Evolutionary conservation across 2,329 filamentous ascomycete species (phyloP), one percentile per base, ranked within the genome.

Genomic region (Aspergillus texensis): DNA sequence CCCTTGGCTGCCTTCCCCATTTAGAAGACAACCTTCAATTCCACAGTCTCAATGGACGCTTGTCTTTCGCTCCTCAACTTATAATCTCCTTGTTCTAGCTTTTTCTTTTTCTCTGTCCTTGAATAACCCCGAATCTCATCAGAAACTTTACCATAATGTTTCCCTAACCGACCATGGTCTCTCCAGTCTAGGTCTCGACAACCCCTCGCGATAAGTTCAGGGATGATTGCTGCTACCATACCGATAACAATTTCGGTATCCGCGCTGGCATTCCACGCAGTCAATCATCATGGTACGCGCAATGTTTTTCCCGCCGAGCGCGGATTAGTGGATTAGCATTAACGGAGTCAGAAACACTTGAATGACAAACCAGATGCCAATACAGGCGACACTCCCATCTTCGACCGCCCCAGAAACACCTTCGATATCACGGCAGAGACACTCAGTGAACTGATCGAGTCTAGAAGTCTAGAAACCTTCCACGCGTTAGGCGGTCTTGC

Each of bases 401-500:
- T 32, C 16, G 16, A 53, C 4, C 19, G 2, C 50, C 73, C 45
- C 21, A 24, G 12, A 16, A 95, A 94, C 74, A 89, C 89, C 0
- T 96, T 96, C 72, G 92, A 91, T n/a, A 96, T 92, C 74, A 86
- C 88, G 3, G 71, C 71, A 14, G 93, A 92, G n/a, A 89, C 94
- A 71, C 83, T 96, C 67, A 89, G 87, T 69, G 95, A 94, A 76
- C 85, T 96, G 78, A 87, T 94, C 64, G 93, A 94, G 74, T 92
- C 93, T 6, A 96, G 96, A 81, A 94, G 87, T 66, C 79, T 95
- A 63, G 81, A 89, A 6, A 92, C 92, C 1, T 95, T 93, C 70
- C 90, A 88, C 70, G 88, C 88, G 14, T 74, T 96, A 8, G 93
- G 93, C 52, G 93, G 93, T 32, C 78, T 95, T 14, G 78, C 78